Evolutionary conservation across 106 monocot genomes (phyloP).

Genomic region (Gastrodia elata): DNA sequence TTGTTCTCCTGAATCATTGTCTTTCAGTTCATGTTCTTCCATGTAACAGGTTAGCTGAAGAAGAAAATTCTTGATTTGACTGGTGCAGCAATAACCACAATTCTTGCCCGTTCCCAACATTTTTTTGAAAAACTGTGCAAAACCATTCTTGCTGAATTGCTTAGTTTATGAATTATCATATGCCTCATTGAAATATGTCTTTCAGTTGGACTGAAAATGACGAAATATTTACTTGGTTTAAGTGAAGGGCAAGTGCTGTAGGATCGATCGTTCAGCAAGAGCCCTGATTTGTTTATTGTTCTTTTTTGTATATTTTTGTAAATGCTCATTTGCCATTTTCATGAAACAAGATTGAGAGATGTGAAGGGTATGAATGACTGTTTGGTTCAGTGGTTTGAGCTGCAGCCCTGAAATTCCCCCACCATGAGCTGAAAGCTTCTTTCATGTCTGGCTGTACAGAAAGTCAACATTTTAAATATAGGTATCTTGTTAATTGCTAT

Average conservation of each 20-base stretch:
- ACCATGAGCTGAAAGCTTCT: not conserved
- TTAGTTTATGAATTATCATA: not conserved
- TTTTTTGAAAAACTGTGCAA: not conserved
- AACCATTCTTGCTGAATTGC: not conserved
- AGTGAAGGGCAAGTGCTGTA: not conserved
- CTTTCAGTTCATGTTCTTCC: not conserved
- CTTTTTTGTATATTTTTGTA: not conserved
- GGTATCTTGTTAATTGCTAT: not conserved
- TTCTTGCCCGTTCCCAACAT: not conserved
- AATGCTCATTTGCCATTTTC: not conserved
- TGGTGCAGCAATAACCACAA: no score
- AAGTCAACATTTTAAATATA: no score
- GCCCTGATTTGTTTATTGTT: not conserved
- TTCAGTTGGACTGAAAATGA: not conserved
- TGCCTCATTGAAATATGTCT: not conserved
- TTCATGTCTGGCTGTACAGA: not conserved
- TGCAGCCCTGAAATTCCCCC: not conserved
- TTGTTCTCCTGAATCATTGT: no score
- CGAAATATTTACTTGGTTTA: not conserved
- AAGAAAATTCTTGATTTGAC: no score
- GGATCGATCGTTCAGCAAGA: not conserved
- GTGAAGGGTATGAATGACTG: no score
- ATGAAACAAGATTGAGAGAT: not conserved
- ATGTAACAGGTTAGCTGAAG: not conserved
- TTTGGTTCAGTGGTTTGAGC: no score